These are phyloP conservation scores for Lactifluus hygrophoroides DNA, from an alignment of 768 basidiomycete genomes.

Conservation along the genomic window DNA sequence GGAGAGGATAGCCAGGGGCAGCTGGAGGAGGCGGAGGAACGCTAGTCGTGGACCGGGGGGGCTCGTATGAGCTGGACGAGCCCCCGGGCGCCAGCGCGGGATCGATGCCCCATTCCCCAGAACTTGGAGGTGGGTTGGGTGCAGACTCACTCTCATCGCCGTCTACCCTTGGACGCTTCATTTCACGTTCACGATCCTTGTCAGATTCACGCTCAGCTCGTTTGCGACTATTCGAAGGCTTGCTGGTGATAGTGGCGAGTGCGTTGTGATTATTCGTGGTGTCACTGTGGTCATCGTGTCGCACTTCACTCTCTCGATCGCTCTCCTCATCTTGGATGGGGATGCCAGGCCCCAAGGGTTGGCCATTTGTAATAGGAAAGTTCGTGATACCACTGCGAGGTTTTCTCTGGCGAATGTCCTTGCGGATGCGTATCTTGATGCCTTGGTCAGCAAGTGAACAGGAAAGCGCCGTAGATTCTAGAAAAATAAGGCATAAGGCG, in stretches of 20 bases:
- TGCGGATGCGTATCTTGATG: constrained; percentile 90
- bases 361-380: constrained; percentile 14
- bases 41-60: constrained; percentile 12
- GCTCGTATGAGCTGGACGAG: constrained; percentile 8
- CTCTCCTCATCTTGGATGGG: constrained; percentile 18
- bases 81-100: constrained; percentile 15
- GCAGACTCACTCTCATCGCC: constrained; percentile 10
- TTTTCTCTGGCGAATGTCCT: constrained; percentile 82
- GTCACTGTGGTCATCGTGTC: constrained; percentile 13
- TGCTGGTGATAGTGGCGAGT: constrained; percentile 8
- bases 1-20: constrained; percentile 5
- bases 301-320: constrained; percentile 17
- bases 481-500: neutral
- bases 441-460: constrained; percentile 92
- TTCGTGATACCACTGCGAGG: constrained; percentile 28
- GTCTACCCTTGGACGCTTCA: constrained; percentile 18
- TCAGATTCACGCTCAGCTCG: constrained; percentile 19
- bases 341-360: constrained; percentile 9
- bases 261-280: constrained; percentile 18
- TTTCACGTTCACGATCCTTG: constrained; percentile 18
- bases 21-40: constrained; percentile 18
- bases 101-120: constrained; percentile 20
- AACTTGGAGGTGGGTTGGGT: constrained; percentile 7
- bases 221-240: constrained; percentile 11
- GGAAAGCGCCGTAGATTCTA: constrained; percentile 84